Evolutionary conservation across 768 basidiomycete species (phyloP).

Genomic region (Lactifluus subvellereus): DNA sequence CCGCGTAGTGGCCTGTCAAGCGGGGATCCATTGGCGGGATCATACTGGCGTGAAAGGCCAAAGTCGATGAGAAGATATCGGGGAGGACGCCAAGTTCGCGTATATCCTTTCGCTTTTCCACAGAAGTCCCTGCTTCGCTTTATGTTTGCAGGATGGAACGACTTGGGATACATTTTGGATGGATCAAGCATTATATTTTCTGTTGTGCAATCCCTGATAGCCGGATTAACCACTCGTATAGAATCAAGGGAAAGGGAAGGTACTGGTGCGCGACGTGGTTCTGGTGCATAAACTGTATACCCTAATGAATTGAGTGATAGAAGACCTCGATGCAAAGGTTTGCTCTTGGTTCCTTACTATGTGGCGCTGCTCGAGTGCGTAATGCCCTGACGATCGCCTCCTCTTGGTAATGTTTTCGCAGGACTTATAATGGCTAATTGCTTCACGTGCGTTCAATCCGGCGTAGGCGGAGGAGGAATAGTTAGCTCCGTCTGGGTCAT

Average conservation of each 20-base stretch:
- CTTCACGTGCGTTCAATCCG: conserved; percentile 59
- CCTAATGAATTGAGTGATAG: not conserved
- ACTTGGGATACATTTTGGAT: conserved; percentile 7
- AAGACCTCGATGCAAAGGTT: conserved; percentile 34
- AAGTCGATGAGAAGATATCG: conserved; percentile 10
- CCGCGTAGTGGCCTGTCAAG: conserved; percentile 3
- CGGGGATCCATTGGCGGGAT: conserved; percentile 2
- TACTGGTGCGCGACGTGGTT: conserved; percentile 11
- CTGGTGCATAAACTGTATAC: conserved; percentile 11
- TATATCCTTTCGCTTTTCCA: not conserved
- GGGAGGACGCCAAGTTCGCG: not conserved
- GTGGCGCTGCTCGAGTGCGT: conserved; percentile 65
- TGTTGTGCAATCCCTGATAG: conserved; percentile 4
- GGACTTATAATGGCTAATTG: conserved; percentile 59
- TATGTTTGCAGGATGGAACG: conserved; percentile 8
- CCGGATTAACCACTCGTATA: not conserved
- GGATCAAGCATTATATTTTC: conserved; percentile 20
- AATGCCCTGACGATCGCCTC: conserved; percentile 2
- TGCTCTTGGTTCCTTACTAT: conserved; percentile 70
- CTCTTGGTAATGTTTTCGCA: conserved; percentile 28
- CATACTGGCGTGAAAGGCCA: conserved; percentile 9
- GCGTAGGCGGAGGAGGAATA: conserved; percentile 83
- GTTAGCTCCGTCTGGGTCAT: conserved; percentile 84
- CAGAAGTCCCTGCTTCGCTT: conserved; percentile 5
- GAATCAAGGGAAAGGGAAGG: not conserved